Percentiles rank a stretch among this genome's conserved stretches.
These are phyloP conservation scores for Alternaria triticimaculans DNA, from an alignment of 2,329 filamentous ascomycete species.

Conservation along the genomic window DNA sequence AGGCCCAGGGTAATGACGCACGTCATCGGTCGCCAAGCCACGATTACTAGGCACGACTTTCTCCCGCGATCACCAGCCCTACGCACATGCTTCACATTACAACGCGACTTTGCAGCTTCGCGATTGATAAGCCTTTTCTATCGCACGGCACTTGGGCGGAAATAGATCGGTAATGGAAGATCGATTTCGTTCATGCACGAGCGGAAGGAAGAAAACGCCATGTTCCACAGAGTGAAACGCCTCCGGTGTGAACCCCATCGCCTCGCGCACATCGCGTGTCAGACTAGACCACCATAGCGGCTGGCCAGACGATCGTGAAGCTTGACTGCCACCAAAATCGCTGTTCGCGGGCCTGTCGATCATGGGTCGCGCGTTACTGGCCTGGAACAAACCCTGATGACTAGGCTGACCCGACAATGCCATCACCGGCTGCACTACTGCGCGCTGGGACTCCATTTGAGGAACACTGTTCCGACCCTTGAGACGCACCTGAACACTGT, in stretches of 20 bases:
- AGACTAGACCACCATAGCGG: slow-evolving; percentile 36
- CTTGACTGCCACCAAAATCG: slow-evolving; percentile 27
- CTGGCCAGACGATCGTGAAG: slow-evolving; percentile 48
- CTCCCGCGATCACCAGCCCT: slow-evolving; percentile 16
- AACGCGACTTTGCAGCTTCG: not conserved
- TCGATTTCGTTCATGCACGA: slow-evolving; percentile 5
- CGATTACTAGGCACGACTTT: slow-evolving; percentile 20
- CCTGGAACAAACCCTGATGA: slow-evolving; percentile 26
- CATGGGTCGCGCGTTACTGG: slow-evolving; percentile 21
- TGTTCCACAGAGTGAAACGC: slow-evolving; percentile 34
- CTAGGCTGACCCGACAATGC: slow-evolving; percentile 33
- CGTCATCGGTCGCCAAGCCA: slow-evolving; percentile 15
- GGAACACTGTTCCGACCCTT: slow-evolving; percentile 19
- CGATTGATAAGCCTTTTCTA: not conserved
- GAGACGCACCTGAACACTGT: slow-evolving; percentile 29
- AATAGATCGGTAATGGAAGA: slow-evolving; percentile 9
- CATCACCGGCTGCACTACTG: slow-evolving; percentile 22
- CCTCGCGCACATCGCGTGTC: slow-evolving; percentile 43
- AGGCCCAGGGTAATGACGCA: slow-evolving; percentile 10
- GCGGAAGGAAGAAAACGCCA: slow-evolving; percentile 6
- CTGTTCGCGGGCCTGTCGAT: slow-evolving; percentile 24
- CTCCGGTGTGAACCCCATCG: slow-evolving; percentile 32
- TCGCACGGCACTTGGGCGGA: not conserved
- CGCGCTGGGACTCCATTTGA: slow-evolving; percentile 26
- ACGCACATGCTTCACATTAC: slow-evolving; percentile 6